phyloP scores from a whole-genome alignment of 768 basidiomycete species.

The Suillus clintonianus region DNA sequence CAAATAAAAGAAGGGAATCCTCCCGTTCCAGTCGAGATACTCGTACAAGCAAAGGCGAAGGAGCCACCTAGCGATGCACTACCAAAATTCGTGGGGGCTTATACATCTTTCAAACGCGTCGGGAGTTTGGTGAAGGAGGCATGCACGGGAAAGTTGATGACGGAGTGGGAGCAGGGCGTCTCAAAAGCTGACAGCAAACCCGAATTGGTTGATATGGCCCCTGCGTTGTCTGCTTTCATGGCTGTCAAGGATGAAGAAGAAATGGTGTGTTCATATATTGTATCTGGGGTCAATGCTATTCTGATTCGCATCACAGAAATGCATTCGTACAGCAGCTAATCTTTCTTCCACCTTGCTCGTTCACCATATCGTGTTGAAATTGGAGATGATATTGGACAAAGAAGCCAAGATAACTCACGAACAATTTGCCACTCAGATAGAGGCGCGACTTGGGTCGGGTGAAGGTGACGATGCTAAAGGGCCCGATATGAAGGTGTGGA shows the following conservation, averaged over 20 bases:
- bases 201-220: slow-evolving; percentile 76
- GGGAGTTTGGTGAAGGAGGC: slow-evolving; percentile 83
- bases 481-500: slow-evolving; percentile 94
- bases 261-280: slow-evolving; percentile 54
- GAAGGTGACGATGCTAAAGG: slow-evolving; percentile 63
- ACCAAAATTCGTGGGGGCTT: slow-evolving; percentile 63
- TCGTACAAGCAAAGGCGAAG: slow-evolving; percentile 78
- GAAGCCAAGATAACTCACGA: slow-evolving; percentile 92
- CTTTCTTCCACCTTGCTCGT: slow-evolving; percentile 85
- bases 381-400: slow-evolving; percentile 89
- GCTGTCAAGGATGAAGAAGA: slow-evolving; percentile 92
- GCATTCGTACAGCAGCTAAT: slow-evolving; percentile 67
- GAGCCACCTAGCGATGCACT: slow-evolving; percentile 76
- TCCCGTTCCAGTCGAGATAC: slow-evolving; percentile 69
- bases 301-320: slow-evolving; percentile 57
- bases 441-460: slow-evolving; percentile 83
- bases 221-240: slow-evolving; percentile 76
- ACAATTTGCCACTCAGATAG: slow-evolving; percentile 80
- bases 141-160: slow-evolving; percentile 81
- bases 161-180: slow-evolving; percentile 80
- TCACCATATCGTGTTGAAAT: slow-evolving; percentile 82
- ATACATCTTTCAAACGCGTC: slow-evolving; percentile 62
- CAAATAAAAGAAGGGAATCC: slow-evolving; percentile 66
- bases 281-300: background rate
- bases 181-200: slow-evolving; percentile 58